These are phyloP conservation scores for Datura wrightii DNA, from an alignment of 257 asterid genomes.

Conservation along the genomic window DNA sequence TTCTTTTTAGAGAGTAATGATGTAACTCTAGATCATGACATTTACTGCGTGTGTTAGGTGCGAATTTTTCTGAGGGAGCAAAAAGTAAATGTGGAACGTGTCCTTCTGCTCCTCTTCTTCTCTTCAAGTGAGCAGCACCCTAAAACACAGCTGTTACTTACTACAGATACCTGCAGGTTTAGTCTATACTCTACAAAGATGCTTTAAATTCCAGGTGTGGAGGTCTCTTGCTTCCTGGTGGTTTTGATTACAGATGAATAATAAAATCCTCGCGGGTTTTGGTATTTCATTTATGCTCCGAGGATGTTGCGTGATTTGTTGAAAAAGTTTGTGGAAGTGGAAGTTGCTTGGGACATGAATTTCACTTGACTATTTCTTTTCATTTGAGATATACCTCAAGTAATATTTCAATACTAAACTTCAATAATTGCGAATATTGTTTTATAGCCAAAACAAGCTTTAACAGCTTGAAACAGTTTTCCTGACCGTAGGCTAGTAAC, in stretches of 20 bases:
- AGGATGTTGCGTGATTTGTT: neutral
- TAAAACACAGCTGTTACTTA: constrained; percentile 7
- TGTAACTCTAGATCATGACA: constrained; percentile 19
- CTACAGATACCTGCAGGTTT: constrained; percentile 21
- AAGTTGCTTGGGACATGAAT: neutral
- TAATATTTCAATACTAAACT: neutral
- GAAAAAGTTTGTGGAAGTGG: neutral
- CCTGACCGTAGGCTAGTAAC: neutral
- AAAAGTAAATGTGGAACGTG: neutral
- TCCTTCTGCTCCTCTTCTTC: neutral
- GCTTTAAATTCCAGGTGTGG: constrained; percentile 5
- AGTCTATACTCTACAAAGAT: neutral
- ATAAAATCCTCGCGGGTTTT: neutral
- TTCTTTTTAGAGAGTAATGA: constrained; percentile 7
- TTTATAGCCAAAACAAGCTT: neutral
- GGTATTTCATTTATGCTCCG: neutral
- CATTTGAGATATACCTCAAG: neutral
- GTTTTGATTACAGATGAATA: constrained; percentile 12
- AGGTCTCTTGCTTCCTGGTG: constrained; percentile 12
- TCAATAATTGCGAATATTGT: neutral
- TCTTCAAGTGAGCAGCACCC: constrained; percentile 6
- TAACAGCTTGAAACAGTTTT: neutral
- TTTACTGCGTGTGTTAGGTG: neutral
- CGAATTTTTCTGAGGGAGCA: neutral
- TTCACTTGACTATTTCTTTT: neutral